Base-by-base conservation (phyloP, 176 grass and related monocot species). In the Juncus effusus region DNA sequence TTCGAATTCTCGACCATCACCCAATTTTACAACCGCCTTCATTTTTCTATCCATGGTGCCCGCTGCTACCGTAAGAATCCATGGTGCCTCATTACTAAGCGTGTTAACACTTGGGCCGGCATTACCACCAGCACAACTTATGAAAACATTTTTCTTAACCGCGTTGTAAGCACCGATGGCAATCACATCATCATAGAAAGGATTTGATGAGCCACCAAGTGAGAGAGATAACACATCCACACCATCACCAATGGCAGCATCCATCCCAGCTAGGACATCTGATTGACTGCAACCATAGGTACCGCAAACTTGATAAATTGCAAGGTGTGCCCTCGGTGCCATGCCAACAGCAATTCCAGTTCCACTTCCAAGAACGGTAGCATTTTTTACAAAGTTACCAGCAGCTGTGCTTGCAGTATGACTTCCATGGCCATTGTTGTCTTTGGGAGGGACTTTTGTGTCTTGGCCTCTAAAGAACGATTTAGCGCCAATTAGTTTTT, bases 1-100 rank as follows among this genome's bases (percentile, higher is more conserved):
- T 42, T 86, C 65, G 37, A 90, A 56, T 16, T 49, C 63, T 67
- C 72, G 64, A 6, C 87, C 87, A 80, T 90, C 53, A 19, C 79
- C 79, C 11, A 90, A 84, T 44, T 2, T 80, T 5, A 90, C 87
- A 11, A 66, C 65, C 10, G 80, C 81, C 37, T 74, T 79, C 3
- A 83, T 81, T 11, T 69, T 78, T 4, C 83, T 59, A 51, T 90
- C 87, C 51, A 71, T 90, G 62, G 83, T 83, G 52, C 87, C 77
- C 0, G 87, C 87, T 13, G 79, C 83, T 19, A 90, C 87, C 0
- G 87, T 90, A 0, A 90, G 68, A 67, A 90, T 83, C 87, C 87
- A 90, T 0, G 87, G 87, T 64, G 83, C 87, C 51, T 77, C 80
- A 70, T 90, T 90, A 49, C 37, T 54, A 3, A 90, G 61, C 7